Evolutionary conservation across 352 stramenopile genomes (phyloP), one percentile per base, ranked within the genome.

Genomic region (Phytopythium aichiense): DNA sequence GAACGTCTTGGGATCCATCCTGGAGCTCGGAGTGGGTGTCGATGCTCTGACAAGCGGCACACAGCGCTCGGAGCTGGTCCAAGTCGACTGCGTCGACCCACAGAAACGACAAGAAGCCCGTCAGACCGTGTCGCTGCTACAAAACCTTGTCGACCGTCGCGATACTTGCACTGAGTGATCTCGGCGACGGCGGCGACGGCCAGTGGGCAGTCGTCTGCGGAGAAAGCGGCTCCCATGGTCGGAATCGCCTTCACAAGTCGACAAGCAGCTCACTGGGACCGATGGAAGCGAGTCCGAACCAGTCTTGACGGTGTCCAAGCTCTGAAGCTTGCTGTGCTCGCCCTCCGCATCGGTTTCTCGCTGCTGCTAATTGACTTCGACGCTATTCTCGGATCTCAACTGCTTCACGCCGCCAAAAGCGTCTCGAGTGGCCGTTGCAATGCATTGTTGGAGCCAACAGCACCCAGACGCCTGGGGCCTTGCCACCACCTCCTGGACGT

Each of bases 81-180:
- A 69, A 65, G 45, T 76, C 68, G 50, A 81, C 76, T 86, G 57
- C 15, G 62, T 48, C 16, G 28, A 12, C 43, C 42, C 4, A 48
- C 18, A 23, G 40, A 48, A 2, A 23, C 6, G 42, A 20, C 20
- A 48, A 25, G 7, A 12, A 22, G 3, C 2, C 42, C 20, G 5
- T 48, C 20, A 48, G 42, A 13, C 9, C 4, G 4, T 15, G 18
- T 25, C 6, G n/a, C 6, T 13, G 42, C 3, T 25, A 13, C 3
- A 7, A 25, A 23, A 9, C 5, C 42, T 2, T 49, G 38, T 18
- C 12, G 5, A 2, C 51, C 16, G 25, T 25, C 20, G 23, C 8
- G 38, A 12, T n/a, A 50, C 71, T 54, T 60, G 85, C 81, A 76
- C 49, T 86, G 71, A n/a, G 74, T 85, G 64, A 88, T 76, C 60